phyloP scores from a whole-genome alignment of 352 stramenopile species.

The Phytophthora parvispora region DNA sequence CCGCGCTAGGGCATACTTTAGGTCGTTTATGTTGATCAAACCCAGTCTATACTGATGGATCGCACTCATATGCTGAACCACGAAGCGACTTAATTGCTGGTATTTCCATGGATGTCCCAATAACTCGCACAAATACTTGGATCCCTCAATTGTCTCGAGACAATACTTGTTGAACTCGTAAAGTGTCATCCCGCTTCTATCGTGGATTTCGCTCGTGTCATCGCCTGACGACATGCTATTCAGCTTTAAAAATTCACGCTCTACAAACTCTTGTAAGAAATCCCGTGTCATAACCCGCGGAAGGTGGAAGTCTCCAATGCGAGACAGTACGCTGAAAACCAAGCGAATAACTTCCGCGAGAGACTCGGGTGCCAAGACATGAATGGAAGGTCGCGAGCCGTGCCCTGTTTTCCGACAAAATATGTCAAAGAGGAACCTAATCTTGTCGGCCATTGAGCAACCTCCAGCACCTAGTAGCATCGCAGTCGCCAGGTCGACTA shows the following conservation, averaged over 20 bases:
- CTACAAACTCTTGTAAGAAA: conserved; percentile 52
- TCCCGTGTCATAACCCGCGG: conserved; percentile 45
- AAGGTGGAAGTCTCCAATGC: conserved; percentile 67
- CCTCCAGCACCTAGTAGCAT: conserved; percentile 66
- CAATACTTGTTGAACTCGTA: conserved; percentile 86
- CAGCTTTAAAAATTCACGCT: conserved; percentile 77
- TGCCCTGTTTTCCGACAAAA: conserved; percentile 46
- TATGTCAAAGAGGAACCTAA: conserved; percentile 82
- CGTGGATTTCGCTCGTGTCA: conserved; percentile 3
- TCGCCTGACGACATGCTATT: conserved; percentile 28
- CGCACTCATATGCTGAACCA: conserved; percentile 88
- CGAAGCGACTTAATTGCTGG: conserved; percentile 83
- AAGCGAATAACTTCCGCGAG: conserved; percentile 64
- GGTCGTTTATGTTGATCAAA: conserved; percentile 88
- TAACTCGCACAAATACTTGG: conserved; percentile 76
- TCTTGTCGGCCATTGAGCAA: conserved; percentile 64
- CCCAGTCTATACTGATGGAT: conserved; percentile 91
- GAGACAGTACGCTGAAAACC: conserved; percentile 59
- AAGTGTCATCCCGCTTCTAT: conserved; percentile 68
- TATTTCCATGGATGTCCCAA: conserved; percentile 79
- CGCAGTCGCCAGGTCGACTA: conserved; percentile 58
- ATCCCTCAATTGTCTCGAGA: conserved; percentile 55
- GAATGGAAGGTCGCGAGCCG: conserved; percentile 22
- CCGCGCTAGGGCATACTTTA: conserved; percentile 84
- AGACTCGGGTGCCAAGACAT: conserved; percentile 49